phyloP scores from a whole-genome alignment of 306 rosid genomes.

The Crotalaria pallida region DNA sequence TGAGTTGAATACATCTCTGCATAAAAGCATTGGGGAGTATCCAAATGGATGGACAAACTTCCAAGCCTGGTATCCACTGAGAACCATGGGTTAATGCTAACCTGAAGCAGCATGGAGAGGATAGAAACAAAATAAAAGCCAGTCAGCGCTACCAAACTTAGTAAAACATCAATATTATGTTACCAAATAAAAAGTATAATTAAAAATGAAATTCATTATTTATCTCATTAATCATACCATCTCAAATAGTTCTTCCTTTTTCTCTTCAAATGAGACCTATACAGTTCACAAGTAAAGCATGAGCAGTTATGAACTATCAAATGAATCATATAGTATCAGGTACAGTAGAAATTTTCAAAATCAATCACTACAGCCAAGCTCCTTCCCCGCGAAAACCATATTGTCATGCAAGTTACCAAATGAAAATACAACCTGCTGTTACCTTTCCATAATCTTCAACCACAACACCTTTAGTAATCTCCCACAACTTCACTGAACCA shows the following conservation, averaged over 20 bases:
- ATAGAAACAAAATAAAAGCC: constrained; percentile 25
- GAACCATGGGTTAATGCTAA: constrained; percentile 96
- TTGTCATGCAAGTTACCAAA: constrained; percentile 15
- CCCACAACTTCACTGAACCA: constrained; percentile 97
- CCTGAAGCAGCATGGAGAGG: constrained; percentile 53
- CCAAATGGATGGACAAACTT: constrained; percentile 92
- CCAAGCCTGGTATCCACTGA: constrained; percentile 97
- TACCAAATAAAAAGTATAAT: neutral
- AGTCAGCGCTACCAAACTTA: constrained; percentile 17
- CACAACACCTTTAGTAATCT: constrained; percentile 82
- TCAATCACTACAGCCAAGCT: neutral
- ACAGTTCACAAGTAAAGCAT: constrained; percentile 29
- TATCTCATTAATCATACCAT: constrained; percentile 51
- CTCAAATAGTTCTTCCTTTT: constrained; percentile 90
- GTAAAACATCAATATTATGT: neutral
- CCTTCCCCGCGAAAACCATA: constrained; percentile 14
- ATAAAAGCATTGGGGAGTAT: constrained; percentile 90
- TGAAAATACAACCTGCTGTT: constrained; percentile 17
- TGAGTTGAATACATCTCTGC: constrained; percentile 98
- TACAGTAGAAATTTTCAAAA: constrained; percentile 27
- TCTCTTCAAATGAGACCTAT: constrained; percentile 87
- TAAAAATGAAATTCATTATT: neutral
- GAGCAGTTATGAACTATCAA: constrained; percentile 8
- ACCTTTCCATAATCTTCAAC: constrained; percentile 97
- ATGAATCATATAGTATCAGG: constrained; percentile 2